Evolutionary conservation across 2,329 filamentous ascomycete species (phyloP).

Genomic region (Sarocladiaceae sp.): DNA sequence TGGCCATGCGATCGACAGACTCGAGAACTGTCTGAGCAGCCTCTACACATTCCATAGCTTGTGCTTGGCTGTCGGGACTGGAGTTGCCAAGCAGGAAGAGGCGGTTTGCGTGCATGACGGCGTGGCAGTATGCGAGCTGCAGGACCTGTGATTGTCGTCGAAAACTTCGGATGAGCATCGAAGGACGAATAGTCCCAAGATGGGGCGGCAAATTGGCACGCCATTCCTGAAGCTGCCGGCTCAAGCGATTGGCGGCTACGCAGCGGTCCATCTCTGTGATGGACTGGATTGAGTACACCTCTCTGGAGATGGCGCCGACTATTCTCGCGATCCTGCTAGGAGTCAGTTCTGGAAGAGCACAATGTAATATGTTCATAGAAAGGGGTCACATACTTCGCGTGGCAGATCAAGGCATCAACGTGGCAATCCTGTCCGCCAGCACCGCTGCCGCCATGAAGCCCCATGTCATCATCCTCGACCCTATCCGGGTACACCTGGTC

Average conservation of each 20-base stretch:
- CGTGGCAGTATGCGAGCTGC: conserved; percentile 47
- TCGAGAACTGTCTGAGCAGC: conserved; percentile 40
- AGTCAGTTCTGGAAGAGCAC: too few species aligned
- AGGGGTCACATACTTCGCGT: conserved; percentile 26
- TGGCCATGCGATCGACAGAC: conserved; percentile 33
- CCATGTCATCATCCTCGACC: conserved; percentile 52
- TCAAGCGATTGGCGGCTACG: conserved; percentile 29
- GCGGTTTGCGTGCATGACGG: conserved; percentile 49
- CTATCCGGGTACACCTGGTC: conserved; percentile 52
- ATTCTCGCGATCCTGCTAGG: conserved; percentile 32
- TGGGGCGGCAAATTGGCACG: conserved; percentile 33
- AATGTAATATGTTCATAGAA: neutral
- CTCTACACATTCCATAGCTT: conserved; percentile 36
- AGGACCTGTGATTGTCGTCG: conserved; percentile 45
- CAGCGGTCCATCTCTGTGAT: conserved; percentile 30
- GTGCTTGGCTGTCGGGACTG: conserved; percentile 12
- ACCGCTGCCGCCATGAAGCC: conserved; percentile 29
- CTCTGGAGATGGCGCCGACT: conserved; percentile 30
- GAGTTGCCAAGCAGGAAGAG: conserved; percentile 41
- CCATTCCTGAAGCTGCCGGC: conserved; percentile 33
- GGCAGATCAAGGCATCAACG: conserved; percentile 41
- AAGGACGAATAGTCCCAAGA: conserved; percentile 35
- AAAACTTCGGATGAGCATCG: conserved; percentile 38
- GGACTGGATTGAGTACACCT: conserved; percentile 32
- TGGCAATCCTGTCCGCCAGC: conserved; percentile 31